Conservation (phyloP, 768 basidiomycete genomes). For the Boletellus ananas region DNA sequence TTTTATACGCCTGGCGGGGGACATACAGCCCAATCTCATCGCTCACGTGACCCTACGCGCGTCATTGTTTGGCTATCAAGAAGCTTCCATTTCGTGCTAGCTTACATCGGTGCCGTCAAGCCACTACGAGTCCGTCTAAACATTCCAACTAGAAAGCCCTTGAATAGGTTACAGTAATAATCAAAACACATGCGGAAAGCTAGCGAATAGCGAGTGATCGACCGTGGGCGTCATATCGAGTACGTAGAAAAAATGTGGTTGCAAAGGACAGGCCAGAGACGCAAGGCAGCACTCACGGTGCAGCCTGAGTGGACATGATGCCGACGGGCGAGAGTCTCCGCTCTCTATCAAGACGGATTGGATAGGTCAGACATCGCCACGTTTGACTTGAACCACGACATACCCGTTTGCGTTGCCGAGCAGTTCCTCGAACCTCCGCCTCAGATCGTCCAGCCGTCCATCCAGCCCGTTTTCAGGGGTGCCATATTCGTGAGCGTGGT, state of each 20-base stretch:
- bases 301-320: background rate
- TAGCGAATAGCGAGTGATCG: background rate
- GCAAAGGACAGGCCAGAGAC: background rate
- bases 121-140: background rate
- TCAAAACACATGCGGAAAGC: background rate
- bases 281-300: background rate
- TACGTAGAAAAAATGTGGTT: background rate
- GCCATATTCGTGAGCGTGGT: slow-evolving; percentile 43
- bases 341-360: slow-evolving; percentile 9
- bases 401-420: slow-evolving; percentile 26
- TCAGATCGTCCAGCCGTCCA: slow-evolving; percentile 5
- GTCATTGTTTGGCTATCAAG: background rate
- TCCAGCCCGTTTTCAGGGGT: slow-evolving; percentile 10
- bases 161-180: background rate
- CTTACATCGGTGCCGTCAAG: background rate
- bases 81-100: too few relatives aligned
- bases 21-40: slow-evolving; percentile 19
- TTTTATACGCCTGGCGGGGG: background rate
- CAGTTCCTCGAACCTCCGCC: slow-evolving; percentile 29
- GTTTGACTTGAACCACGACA: background rate
- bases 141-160: background rate
- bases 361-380: background rate
- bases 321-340: slow-evolving; percentile 23
- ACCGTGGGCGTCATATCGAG: background rate
- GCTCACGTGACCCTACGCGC: slow-evolving; percentile 18